Percentiles rank a stretch among this genome's conserved stretches.
Evolutionary conservation across 1,139 yeast species (phyloP).

Genomic region (Lodderomyces oxycetoniae): DNA sequence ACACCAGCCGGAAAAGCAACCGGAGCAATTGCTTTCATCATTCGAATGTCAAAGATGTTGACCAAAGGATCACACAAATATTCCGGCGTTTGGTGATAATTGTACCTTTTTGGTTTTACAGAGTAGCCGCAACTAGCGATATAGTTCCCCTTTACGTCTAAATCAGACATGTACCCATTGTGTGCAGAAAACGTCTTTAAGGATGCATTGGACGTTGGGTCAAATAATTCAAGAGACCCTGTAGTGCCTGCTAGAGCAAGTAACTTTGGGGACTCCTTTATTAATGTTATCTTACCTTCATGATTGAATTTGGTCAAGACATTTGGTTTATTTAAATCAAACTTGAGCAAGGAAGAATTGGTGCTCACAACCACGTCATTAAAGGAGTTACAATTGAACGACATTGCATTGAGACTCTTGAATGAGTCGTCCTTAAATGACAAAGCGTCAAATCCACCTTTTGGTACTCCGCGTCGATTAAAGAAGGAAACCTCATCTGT

Average conservation of each 20-base stretch:
- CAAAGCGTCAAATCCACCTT: slow-evolving; percentile 30
- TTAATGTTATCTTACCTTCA: slow-evolving; percentile 31
- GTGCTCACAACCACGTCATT: slow-evolving; percentile 39
- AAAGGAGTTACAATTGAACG: slow-evolving; percentile 29
- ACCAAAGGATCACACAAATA: slow-evolving; percentile 69
- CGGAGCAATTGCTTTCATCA: slow-evolving; percentile 72
- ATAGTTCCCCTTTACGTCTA: slow-evolving; percentile 73
- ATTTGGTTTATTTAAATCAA: slow-evolving; percentile 59
- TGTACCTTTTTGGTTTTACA: slow-evolving; percentile 37
- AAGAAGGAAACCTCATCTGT: slow-evolving; percentile 49
- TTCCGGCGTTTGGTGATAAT: slow-evolving; percentile 19
- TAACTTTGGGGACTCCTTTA: slow-evolving; percentile 34
- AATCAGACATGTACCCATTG: slow-evolving; percentile 68
- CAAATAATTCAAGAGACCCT: slow-evolving; percentile 77
- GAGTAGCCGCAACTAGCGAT: slow-evolving; percentile 83
- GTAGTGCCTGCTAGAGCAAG: slow-evolving; percentile 61
- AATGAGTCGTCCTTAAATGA: slow-evolving; percentile 23
- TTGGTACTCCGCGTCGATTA: slow-evolving; percentile 52
- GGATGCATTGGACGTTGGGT: slow-evolving; percentile 52
- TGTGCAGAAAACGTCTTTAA: slow-evolving; percentile 67
- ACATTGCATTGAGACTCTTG: slow-evolving; percentile 32
- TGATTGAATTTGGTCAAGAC: slow-evolving; percentile 21
- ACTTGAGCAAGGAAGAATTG: slow-evolving; percentile 40
- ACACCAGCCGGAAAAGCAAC: slow-evolving; percentile 91
- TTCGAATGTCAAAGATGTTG: slow-evolving; percentile 73